Conservation (phyloP, 2,329 filamentous ascomycete species). For the Bimuria novae-zelandiae region DNA sequence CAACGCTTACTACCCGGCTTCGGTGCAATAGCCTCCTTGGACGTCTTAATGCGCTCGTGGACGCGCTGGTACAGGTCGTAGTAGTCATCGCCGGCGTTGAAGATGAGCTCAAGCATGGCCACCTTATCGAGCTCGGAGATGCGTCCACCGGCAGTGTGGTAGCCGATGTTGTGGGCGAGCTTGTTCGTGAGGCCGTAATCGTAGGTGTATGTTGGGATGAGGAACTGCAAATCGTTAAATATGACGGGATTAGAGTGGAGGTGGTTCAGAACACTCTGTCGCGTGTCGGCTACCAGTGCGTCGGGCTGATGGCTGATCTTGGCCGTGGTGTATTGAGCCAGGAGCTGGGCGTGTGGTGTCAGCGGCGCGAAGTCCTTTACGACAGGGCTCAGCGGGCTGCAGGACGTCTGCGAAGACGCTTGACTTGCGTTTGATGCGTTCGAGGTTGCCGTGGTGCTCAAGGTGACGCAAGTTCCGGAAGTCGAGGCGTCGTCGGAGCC, state of each 20-base stretch:
- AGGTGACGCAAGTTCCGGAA: not conserved
- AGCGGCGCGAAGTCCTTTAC: not conserved
- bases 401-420: not conserved
- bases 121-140: not conserved
- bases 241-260: not conserved
- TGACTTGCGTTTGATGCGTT: not conserved
- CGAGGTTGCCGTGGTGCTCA: not conserved
- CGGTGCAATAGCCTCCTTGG: not conserved
- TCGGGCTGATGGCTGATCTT: not conserved
- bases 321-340: not conserved
- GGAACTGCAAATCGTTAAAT: not conserved
- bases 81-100: not conserved
- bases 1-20: not conserved
- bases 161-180: constrained; percentile 5
- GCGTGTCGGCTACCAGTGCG: not conserved
- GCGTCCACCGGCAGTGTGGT: not conserved
- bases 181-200: constrained; percentile 7
- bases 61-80: not conserved
- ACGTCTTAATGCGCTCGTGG: not conserved
- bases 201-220: constrained; percentile 3
- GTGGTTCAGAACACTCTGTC: not conserved
- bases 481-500: not conserved
- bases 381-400: not conserved
- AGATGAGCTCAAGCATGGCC: constrained; percentile 3
- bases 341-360: not conserved